Evolutionary conservation across 2,329 filamentous ascomycete genomes (phyloP), one percentile per base, ranked within the genome.

Genomic region (Apiospora marii): DNA sequence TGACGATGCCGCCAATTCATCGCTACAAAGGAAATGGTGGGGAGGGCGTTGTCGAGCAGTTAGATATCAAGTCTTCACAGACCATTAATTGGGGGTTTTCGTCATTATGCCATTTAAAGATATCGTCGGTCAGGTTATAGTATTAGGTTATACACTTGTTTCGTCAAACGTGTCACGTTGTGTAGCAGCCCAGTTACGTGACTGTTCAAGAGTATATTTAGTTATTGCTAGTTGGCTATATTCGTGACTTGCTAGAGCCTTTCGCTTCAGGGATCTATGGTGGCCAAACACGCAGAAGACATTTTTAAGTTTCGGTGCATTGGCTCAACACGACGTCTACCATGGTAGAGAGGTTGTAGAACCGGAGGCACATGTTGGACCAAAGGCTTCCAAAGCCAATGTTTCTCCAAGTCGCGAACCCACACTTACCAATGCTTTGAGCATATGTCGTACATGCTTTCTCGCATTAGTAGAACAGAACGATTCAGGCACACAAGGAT

Each of bases 1-100:
- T n/a, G 43, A 72, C 61, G 27, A 46, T 37, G 64, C 69, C 37
- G 68, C 68, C 61, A 22, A 34, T 64, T 49, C 10, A 22, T 41
- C 13, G 8, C 3, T 41, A 41, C 34, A 4, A 14, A n/a, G n/a
- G 16, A 30, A 34, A 41, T 37, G 19, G 19, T 14, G 12, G 34
- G 34, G 34, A 41, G 34, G 34, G n/a, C n/a, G n/a, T 34, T 34
- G 34, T 41, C 12, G n/a, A 14, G 4, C 30, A 1, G 3, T 19
- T 64, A 64, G 34, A 64, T 41, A n/a, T 6, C 4, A 41, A 37
- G 58, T 64, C 58, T 64, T 64, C 58, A 41, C 58, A 41, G 58
- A 64, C 58, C 8, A 41, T 1, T 64, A 37, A 64, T 64, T 41
- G 19, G 58, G 30, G 34, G 8, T 5, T 41, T 64, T 19, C 34